Conservation (phyloP, 257 asterid species). For the Solanum okadae region DNA sequence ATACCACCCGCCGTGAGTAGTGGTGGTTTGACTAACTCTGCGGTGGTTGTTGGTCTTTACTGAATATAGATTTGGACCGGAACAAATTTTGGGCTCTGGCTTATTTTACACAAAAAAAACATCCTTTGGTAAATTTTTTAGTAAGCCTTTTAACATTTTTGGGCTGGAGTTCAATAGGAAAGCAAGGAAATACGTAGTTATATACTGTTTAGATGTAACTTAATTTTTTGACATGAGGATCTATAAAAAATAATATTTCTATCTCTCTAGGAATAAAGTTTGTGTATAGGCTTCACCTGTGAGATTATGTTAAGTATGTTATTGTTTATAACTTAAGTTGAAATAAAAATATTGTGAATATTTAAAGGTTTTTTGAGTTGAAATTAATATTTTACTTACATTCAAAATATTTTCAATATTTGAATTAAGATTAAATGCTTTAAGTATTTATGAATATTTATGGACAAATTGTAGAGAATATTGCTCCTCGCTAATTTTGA, state of each 20-base stretch:
- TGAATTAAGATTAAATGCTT: background rate
- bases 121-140: background rate
- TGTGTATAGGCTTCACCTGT: rapidly evolving
- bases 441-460: background rate
- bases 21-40: background rate
- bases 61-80: background rate
- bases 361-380: background rate
- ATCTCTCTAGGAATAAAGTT: too few species aligned
- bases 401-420: background rate
- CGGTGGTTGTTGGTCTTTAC: background rate
- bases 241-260: rapidly evolving
- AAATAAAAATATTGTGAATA: background rate
- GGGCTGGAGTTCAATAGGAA: background rate
- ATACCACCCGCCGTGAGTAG: background rate
- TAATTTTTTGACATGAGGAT: background rate
- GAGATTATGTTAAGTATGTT: background rate
- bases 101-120: background rate
- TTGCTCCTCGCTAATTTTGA: background rate
- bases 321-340: background rate
- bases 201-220: background rate
- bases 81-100: background rate
- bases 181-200: background rate
- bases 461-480: background rate
- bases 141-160: background rate
- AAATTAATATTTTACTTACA: background rate